These are phyloP conservation scores for Ambrosiella beaveri DNA, from an alignment of 2,329 filamentous ascomycete genomes.

Conservation along the genomic window DNA sequence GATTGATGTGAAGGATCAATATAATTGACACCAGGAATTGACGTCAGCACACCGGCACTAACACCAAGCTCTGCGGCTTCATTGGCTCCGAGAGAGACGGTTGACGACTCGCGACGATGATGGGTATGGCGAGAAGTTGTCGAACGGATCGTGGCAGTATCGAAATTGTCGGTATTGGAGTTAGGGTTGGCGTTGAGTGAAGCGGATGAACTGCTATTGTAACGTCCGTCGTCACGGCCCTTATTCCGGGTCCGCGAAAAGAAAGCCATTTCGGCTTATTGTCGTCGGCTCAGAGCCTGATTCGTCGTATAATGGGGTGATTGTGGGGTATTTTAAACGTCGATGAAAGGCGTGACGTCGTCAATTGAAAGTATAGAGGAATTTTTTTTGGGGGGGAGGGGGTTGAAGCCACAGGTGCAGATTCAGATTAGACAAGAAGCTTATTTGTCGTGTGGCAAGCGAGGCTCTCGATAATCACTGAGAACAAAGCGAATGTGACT, in stretches of 20 bases:
- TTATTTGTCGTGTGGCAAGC: not conserved
- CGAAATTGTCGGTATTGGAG: constrained; percentile 35
- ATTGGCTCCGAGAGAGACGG: constrained; percentile 53
- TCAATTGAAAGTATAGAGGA: no score
- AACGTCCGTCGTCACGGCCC: constrained; percentile 40
- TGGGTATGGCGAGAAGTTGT: constrained; percentile 19
- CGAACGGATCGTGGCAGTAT: constrained; percentile 11
- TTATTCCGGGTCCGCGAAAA: constrained; percentile 70
- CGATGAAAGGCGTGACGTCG: no score
- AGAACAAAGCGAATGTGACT: not conserved
- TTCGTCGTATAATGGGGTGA: no score
- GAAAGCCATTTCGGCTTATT: constrained; percentile 30
- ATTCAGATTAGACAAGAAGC: not conserved
- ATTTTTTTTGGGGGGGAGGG: no score
- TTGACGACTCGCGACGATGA: constrained; percentile 56
- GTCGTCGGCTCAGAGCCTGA: no score
- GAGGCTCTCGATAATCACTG: not conserved
- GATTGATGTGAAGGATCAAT: constrained; percentile 37
- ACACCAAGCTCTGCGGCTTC: constrained; percentile 47
- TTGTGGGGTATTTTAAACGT: no score
- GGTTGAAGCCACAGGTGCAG: no score
- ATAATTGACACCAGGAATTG: constrained; percentile 52
- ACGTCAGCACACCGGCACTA: constrained; percentile 68
- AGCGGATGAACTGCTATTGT: constrained; percentile 40
- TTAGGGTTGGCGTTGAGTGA: constrained; percentile 44